These are phyloP conservation scores for Avicennia marina DNA, from an alignment of 257 asterid species.

Conservation along the genomic window DNA sequence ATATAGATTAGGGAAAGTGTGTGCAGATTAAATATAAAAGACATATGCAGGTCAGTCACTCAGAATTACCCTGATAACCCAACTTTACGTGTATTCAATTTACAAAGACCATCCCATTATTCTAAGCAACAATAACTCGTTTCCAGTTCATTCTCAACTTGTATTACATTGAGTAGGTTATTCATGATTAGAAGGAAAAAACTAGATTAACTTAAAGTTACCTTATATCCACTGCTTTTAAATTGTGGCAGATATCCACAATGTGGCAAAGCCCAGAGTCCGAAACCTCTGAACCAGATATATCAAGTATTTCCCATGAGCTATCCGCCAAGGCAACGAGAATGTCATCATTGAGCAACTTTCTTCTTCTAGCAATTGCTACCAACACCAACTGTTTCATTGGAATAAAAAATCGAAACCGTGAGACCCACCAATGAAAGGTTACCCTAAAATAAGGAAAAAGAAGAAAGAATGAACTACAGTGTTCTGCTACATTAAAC, in stretches of 20 bases:
- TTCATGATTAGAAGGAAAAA: constrained; percentile 6
- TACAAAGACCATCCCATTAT: background rate
- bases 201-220: constrained; percentile 16
- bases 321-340: constrained; percentile 67
- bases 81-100: background rate
- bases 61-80: background rate
- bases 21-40: background rate
- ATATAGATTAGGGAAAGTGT: constrained; percentile 4
- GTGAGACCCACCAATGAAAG: background rate
- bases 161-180: background rate
- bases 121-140: background rate
- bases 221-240: constrained; percentile 85
- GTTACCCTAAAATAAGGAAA: too few species aligned
- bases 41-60: background rate
- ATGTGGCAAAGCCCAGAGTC: constrained; percentile 65
- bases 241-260: constrained; percentile 43
- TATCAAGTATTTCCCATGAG: constrained; percentile 75
- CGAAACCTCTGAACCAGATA: constrained; percentile 75
- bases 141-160: background rate
- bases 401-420: background rate
- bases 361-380: constrained; percentile 90
- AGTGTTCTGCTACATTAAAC: too few species aligned
- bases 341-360: constrained; percentile 63
- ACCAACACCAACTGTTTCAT: constrained; percentile 57
- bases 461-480: too few species aligned